These are phyloP conservation scores for Elsinoe perseae DNA, from an alignment of 2,329 filamentous ascomycete species.

Conservation along the genomic window DNA sequence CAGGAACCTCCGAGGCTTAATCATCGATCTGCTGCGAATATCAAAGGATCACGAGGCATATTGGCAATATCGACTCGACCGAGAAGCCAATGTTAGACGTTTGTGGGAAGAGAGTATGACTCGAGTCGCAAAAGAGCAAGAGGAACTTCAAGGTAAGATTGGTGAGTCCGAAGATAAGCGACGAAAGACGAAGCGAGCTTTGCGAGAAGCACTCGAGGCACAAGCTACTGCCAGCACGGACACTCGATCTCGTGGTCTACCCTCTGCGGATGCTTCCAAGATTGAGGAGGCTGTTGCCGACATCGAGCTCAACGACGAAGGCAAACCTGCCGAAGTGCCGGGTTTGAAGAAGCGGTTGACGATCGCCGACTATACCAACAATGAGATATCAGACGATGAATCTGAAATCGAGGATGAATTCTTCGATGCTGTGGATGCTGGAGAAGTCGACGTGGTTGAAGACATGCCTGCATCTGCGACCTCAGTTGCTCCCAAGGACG, in stretches of 20 bases:
- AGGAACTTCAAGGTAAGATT: constrained; percentile 77
- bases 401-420: constrained; percentile 85
- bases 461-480: constrained; percentile 48
- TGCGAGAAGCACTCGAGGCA: constrained; percentile 73
- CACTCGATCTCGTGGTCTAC: constrained; percentile 17
- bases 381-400: constrained; percentile 64
- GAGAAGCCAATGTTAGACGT: constrained; percentile 81
- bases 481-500: constrained; percentile 20
- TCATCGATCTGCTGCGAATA: constrained; percentile 83
- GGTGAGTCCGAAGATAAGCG: constrained; percentile 86
- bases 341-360: constrained; percentile 52
- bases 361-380: constrained; percentile 61
- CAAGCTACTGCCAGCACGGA: constrained; percentile 24
- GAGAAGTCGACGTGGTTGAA: constrained; percentile 73
- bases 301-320: constrained; percentile 17
- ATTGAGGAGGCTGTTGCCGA: constrained; percentile 18
- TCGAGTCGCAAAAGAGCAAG: constrained; percentile 87
- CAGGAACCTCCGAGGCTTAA: constrained; percentile 72
- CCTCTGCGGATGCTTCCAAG: constrained; percentile 7
- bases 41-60: constrained; percentile 89
- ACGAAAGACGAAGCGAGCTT: constrained; percentile 77
- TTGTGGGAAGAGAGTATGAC: constrained; percentile 99
- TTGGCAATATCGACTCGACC: constrained; percentile 91
- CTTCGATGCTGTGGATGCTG: constrained; percentile 92
- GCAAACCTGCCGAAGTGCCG: constrained; percentile 14